phyloP scores from a whole-genome alignment of 2,329 filamentous ascomycete genomes.

The Fusarium bulbicola region DNA sequence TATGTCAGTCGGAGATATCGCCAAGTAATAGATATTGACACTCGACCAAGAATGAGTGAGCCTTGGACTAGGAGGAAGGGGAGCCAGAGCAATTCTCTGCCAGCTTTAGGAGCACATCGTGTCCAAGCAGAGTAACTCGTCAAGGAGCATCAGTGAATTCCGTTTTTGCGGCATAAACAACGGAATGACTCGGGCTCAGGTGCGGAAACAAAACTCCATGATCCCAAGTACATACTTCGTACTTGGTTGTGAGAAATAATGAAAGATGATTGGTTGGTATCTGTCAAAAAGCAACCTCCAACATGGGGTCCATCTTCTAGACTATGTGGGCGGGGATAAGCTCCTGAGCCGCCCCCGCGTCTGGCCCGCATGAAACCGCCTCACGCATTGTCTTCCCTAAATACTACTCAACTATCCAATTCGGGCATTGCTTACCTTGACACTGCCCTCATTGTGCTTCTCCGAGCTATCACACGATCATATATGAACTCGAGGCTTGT shows the following conservation, averaged over 20 bases:
- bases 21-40: background rate
- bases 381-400: conserved; percentile 6
- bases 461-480: background rate
- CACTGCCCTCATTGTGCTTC: background rate
- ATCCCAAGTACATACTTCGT: background rate
- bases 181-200: conserved; percentile 7
- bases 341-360: conserved; percentile 12
- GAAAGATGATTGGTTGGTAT: conserved; percentile 10
- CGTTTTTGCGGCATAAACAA: conserved; percentile 4
- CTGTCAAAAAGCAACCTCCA: conserved; percentile 5
- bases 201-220: conserved; percentile 8
- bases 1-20: background rate
- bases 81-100: background rate
- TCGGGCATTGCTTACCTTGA: background rate
- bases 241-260: background rate
- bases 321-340: background rate
- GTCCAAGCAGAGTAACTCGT: background rate
- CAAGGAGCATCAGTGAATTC: background rate
- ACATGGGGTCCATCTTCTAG: background rate
- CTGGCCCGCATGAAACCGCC: conserved; percentile 31
- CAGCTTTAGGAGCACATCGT: background rate
- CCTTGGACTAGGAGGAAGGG: background rate
- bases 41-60: background rate
- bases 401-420: background rate
- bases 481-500: conserved; percentile 29